Evolutionary conservation across 2,329 filamentous ascomycete genomes (phyloP).

Genomic region (Colletotrichum limetticola): DNA sequence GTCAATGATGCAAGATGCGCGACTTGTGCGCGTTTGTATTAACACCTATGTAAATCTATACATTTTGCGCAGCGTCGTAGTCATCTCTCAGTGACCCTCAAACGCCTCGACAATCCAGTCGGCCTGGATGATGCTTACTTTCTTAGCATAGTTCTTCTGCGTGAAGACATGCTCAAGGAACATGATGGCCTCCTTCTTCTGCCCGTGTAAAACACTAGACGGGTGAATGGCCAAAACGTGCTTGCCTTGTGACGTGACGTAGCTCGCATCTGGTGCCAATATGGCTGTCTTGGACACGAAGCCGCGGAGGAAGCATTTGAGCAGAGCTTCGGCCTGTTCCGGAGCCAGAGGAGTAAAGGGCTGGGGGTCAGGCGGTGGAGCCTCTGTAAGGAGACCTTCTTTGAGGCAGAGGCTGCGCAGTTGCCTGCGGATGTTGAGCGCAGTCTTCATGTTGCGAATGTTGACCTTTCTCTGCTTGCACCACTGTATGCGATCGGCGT

Average conservation of each 20-base stretch:
- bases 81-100: constrained; percentile 41
- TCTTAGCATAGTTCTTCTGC: constrained; percentile 74
- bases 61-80: too few species aligned
- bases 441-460: constrained; percentile 70
- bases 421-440: constrained; percentile 70
- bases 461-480: constrained; percentile 68
- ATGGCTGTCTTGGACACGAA: constrained; percentile 71
- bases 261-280: constrained; percentile 69
- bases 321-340: constrained; percentile 62
- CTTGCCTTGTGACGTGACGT: constrained; percentile 68
- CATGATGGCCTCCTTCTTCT: constrained; percentile 75
- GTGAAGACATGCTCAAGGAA: constrained; percentile 76
- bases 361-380: constrained; percentile 62
- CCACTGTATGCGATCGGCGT: constrained; percentile 65
- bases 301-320: constrained; percentile 71
- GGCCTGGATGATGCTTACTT: constrained; percentile 70
- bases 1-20: rapidly evolving
- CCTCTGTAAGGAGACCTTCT: constrained; percentile 59
- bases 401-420: constrained; percentile 66
- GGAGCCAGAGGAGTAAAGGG: constrained; percentile 65
- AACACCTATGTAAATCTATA: not conserved
- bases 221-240: constrained; percentile 72
- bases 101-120: constrained; percentile 67
- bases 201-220: constrained; percentile 69
- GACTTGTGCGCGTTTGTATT: not conserved